Evolutionary conservation across 208 protist genomes (phyloP), one percentile per base, ranked within the genome.

Genomic region (Trypanosoma boissoni): DNA sequence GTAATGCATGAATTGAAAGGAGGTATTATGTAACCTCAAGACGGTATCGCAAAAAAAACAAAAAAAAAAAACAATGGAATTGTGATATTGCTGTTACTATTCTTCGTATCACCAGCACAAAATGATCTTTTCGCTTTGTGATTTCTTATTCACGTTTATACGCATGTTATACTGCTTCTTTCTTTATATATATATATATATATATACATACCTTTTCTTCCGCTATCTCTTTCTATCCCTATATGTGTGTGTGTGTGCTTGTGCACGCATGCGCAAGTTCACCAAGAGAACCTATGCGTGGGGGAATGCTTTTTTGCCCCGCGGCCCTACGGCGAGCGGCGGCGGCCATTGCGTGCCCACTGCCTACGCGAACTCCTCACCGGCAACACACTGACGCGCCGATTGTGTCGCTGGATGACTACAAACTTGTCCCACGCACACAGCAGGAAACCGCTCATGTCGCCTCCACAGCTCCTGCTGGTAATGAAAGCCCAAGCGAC

Each of bases 401-500:
- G 9, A 34, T 65, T 12, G 2, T 59, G 12, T 59, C 58, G 5
- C 49, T 58, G 37, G 58, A 65, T 6, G 65, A 72, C 46, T 31
- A 32, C 12, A 65, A 72, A 50, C 50, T 72, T 18, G 29, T 72
- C 14, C 65, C 65, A 21, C 37, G 31, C 3, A 31, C 0, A 34
- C 20, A 36, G n/a, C 10, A 32, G 4, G 20, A 29, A 4, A 10
- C 29, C 3, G 12, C 46, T 27, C 31, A 9, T 39, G 32, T 45
- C 3, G 12, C 41, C 2, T 16, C 46, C 55, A 32, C 53, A 1
- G 44, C 3, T 51, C 31, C 44, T 10, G 44, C 9, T 1, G 29
- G 7, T 23, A 16, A 1, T 28, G 46, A 42, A 16, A 24, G 20
- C 6, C 1, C 20, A 12, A 32, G 21, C 8, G 39, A 7, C 14